These are phyloP conservation scores for Sugiyamaella valdiviana DNA, from an alignment of 805 yeast species.

Conservation along the genomic window DNA sequence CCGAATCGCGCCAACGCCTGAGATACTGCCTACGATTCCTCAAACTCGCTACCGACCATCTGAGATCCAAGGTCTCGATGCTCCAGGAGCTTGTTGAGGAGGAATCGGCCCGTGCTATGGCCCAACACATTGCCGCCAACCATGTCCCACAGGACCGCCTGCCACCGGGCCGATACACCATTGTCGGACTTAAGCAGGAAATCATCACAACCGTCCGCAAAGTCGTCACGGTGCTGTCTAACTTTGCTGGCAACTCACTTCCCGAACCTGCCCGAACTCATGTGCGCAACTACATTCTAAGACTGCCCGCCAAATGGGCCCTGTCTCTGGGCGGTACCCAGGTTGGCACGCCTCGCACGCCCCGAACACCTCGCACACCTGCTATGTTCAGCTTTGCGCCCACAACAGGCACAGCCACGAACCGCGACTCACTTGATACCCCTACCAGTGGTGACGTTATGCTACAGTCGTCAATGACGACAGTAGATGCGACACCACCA, in stretches of 20 bases:
- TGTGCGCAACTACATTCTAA: slow-evolving; percentile 71
- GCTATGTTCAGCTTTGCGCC: not conserved
- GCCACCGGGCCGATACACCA: slow-evolving; percentile 20
- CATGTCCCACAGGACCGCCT: slow-evolving; percentile 34
- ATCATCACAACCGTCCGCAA: slow-evolving; percentile 85
- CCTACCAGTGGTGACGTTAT: not conserved
- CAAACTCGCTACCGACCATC: slow-evolving; percentile 72
- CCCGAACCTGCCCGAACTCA: slow-evolving; percentile 75
- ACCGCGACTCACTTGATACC: not conserved
- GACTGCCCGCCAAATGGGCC: slow-evolving; percentile 72
- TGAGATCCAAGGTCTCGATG: slow-evolving; percentile 58
- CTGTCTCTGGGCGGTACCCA: slow-evolving; percentile 30
- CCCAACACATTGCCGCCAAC: slow-evolving; percentile 24
- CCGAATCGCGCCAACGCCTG: slow-evolving; percentile 68
- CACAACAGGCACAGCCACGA: slow-evolving; percentile 3
- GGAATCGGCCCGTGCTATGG: slow-evolving; percentile 27
- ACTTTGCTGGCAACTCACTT: slow-evolving; percentile 67
- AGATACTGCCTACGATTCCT: slow-evolving; percentile 74
- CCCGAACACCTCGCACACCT: slow-evolving; percentile 1
- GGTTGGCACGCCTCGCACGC: slow-evolving; percentile 8
- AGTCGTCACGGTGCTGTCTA: slow-evolving; percentile 78
- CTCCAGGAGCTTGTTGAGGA: slow-evolving; percentile 50
- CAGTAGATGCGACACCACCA: not conserved
- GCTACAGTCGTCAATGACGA: not conserved
- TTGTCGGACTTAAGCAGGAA: slow-evolving; percentile 57